A percentile compares a stretch with the other conserved stretches of the same genome.
Conservation (phyloP, 1,284 basidiomycete genomes). For the Cryptococcus sp. region DNA sequence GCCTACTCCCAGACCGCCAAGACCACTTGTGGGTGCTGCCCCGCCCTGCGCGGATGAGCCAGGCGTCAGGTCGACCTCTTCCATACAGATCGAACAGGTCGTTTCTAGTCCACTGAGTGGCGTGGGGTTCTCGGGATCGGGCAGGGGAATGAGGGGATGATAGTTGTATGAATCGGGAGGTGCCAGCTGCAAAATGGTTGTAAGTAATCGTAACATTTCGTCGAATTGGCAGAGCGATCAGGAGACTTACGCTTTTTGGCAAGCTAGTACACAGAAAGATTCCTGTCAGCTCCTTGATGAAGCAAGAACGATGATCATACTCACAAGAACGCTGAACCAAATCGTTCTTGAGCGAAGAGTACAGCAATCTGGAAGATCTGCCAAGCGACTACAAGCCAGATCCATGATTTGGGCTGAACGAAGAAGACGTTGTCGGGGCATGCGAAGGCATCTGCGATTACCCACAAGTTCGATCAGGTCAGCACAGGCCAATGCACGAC, state of each 20-base stretch:
- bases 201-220: background rate
- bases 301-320: conserved; percentile 8
- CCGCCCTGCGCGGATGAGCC: conserved; percentile 23
- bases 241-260: conserved; percentile 34
- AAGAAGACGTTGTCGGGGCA: conserved; percentile 85
- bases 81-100: conserved; percentile 90
- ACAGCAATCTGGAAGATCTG: conserved; percentile 67
- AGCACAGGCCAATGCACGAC: background rate
- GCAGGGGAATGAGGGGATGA: conserved; percentile 71
- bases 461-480: background rate
- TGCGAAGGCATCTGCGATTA: conserved; percentile 68
- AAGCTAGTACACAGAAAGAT: conserved; percentile 17
- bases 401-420: conserved; percentile 67
- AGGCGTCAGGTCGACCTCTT: conserved; percentile 61
- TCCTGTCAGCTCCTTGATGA: background rate
- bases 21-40: conserved; percentile 24
- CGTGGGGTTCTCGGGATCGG: conserved; percentile 71
- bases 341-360: conserved; percentile 70
- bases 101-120: conserved; percentile 59
- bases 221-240: background rate
- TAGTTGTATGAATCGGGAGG: conserved; percentile 74
- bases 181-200: conserved; percentile 58
- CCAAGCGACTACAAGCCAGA: conserved; percentile 65
- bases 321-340: conserved; percentile 80
- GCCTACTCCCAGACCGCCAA: conserved; percentile 35